These are phyloP conservation scores for Novymonas esmeraldas DNA, from an alignment of 208 protist genomes.

Conservation along the genomic window DNA sequence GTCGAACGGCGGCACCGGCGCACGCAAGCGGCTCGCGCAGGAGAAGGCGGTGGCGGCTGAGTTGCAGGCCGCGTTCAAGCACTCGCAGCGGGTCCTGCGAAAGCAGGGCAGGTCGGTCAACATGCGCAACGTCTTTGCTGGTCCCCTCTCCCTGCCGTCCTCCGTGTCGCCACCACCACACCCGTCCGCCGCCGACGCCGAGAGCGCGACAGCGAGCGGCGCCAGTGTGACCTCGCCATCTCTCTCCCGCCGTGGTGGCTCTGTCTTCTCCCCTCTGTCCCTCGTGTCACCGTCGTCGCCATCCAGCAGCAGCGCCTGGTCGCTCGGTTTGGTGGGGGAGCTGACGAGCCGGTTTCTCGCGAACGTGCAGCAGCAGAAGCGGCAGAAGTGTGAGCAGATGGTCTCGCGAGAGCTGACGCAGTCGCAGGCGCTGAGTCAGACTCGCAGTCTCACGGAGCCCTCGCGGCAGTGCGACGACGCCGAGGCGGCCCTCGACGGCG, in stretches of 20 bases:
- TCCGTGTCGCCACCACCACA: not conserved
- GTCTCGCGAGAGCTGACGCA: slow-evolving; percentile 62
- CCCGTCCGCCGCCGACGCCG: not conserved
- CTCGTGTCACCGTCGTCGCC: slow-evolving; percentile 29
- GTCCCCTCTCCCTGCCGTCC: slow-evolving; percentile 14
- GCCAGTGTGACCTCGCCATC: not conserved
- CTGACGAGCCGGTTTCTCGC: slow-evolving; percentile 84
- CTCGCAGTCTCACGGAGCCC: slow-evolving; percentile 7
- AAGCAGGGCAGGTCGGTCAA: slow-evolving; percentile 64
- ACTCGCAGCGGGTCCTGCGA: slow-evolving; percentile 68
- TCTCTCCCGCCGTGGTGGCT: slow-evolving; percentile 6
- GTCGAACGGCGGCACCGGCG: not conserved
- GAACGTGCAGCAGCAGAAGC: slow-evolving; percentile 56
- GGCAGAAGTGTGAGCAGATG: slow-evolving; percentile 64
- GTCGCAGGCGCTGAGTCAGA: slow-evolving; percentile 45
- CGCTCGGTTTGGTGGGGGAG: slow-evolving; percentile 46
- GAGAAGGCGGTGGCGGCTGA: slow-evolving; percentile 36
- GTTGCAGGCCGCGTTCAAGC: slow-evolving; percentile 48
- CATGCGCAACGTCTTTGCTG: slow-evolving; percentile 66
- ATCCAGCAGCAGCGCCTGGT: slow-evolving; percentile 61
- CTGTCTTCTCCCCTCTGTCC: slow-evolving; percentile 16
- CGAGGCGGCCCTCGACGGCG: not conserved
- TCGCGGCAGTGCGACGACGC: not conserved
- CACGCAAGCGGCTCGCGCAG: slow-evolving; percentile 16
- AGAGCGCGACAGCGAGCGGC: too few species aligned